Base-by-base conservation (phyloP, 495 filamentous ascomycete genomes). In the Penicillium chermesinum region DNA sequence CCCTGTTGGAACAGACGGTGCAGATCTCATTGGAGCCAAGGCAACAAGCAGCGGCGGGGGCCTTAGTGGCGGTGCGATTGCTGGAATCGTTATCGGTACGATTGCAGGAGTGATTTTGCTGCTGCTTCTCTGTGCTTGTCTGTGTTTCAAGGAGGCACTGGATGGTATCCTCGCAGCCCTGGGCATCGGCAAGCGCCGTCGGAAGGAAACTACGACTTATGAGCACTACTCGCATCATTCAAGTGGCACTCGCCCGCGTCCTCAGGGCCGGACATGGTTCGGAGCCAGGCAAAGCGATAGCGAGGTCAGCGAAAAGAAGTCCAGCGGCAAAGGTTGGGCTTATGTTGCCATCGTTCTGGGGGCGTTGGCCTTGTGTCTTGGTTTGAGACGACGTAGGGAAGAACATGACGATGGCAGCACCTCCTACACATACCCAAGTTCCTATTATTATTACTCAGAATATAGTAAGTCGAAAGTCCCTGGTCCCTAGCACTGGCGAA, bases 81-180 rank as follows among this genome's bases (percentile, higher is more conserved):
- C 90, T n/a, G 90, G 90, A 36, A 96, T 96, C 54, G 90, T 96
- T 51, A 86, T 96, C 40, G 90, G 90, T 53, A 81, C 83, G 4
- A 78, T 96, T 53, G 80, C 78, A n/a, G 90, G 85, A 57, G 74
- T 89, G 17, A 62, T 84, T 40, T 64, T 95, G 2, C 73, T 95
- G 13, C 59, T 87, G 9, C 76, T 91, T 3, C 54, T 95, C 43
- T 89, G 86, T 66, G 78, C 82, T 61, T 90, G 80, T 72, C 80
- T 82, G 67, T 85, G 88, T 55, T 77, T 84, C 49, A 79, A 77
- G 50, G 82, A 82, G 7, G 65, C 82, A 15, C 75, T 87, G 63
- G 77, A 85, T 46, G 76, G 70, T 13, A 45, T 88, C 18, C 65
- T 87, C 42, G 85, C 79, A 25, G 69, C 86, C 43, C 75, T 94